These are phyloP conservation scores for Phytophthora pisi DNA, from an alignment of 352 stramenopile species.

Conservation along the genomic window DNA sequence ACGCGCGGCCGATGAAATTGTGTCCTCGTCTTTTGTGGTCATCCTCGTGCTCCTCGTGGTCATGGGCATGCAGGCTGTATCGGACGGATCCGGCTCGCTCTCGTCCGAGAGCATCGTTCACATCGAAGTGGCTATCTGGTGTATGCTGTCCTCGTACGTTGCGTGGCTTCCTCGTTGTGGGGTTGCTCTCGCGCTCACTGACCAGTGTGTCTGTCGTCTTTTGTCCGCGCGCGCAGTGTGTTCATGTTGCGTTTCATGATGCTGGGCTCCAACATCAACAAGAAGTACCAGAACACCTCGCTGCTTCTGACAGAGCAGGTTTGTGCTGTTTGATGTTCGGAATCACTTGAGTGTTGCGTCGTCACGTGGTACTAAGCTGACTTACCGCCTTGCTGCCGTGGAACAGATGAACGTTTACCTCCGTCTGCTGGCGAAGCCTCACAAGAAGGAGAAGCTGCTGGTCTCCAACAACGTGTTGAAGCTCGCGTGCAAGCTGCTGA, in stretches of 20 bases:
- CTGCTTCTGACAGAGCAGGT: conserved; percentile 91
- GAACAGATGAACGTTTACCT: conserved; percentile 88
- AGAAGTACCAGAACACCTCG: conserved; percentile 93
- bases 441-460: conserved; percentile 90
- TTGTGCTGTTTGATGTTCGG: conserved; percentile 14
- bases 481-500: conserved; percentile 91
- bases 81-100: conserved; percentile 56
- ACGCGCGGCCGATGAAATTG: conserved; percentile 87
- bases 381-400: conserved; percentile 8
- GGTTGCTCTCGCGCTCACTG: conserved; percentile 14
- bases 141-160: conserved; percentile 75
- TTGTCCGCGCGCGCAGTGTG: conserved; percentile 45
- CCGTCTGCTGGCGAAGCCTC: conserved; percentile 77
- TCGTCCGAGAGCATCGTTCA: conserved; percentile 71
- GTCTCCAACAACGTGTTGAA: conserved; percentile 93
- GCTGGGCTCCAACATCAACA: conserved; percentile 91
- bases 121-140: conserved; percentile 89
- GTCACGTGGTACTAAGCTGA: conserved; percentile 2
- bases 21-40: conserved; percentile 90
- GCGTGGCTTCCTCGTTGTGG: conserved; percentile 1
- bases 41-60: conserved; percentile 85
- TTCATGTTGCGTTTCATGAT: conserved; percentile 93
- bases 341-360: no score
- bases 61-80: conserved; percentile 86
- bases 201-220: background rate